Evolutionary conservation across 2,329 filamentous ascomycete genomes (phyloP).

Genomic region (Sporothrix sp.): DNA sequence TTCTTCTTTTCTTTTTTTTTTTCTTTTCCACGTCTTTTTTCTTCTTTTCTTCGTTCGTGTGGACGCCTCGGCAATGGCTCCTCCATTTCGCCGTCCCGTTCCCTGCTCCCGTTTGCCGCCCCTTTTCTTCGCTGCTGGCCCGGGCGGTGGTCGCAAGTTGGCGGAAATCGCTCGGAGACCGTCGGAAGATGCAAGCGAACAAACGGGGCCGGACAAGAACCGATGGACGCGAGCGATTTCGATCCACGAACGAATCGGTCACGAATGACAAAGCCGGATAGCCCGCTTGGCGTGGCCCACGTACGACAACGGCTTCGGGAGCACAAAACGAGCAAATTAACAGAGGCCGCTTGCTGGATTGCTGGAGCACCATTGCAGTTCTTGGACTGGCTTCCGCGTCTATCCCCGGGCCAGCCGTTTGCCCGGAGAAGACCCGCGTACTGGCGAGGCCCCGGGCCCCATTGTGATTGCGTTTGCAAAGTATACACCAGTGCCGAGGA

Average conservation of each 20-base stretch:
- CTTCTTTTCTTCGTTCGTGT: not conserved
- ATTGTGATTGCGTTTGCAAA: not conserved
- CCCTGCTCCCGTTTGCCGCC: not conserved
- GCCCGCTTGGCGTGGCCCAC: too few species aligned
- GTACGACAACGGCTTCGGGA: too few species aligned
- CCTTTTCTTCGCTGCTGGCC: not conserved
- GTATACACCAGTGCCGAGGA: not conserved
- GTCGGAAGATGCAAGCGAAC: not conserved
- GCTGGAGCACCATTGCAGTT: not conserved
- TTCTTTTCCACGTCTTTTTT: not conserved
- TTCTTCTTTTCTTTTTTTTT: too few species aligned
- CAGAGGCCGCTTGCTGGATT: not conserved
- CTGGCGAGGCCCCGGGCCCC: not conserved
- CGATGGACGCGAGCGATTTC: not conserved
- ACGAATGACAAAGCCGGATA: not conserved
- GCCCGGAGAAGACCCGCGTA: too few species aligned
- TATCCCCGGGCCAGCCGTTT: not conserved
- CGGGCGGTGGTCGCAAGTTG: not conserved
- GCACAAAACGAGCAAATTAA: too few species aligned
- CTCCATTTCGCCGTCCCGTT: not conserved
- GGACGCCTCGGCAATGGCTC: too few species aligned
- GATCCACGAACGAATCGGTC: not conserved
- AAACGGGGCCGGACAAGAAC: not conserved
- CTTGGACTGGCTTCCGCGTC: not conserved
- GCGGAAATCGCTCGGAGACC: constrained; percentile 5